Evolutionary conservation across 1,284 basidiomycete genomes (phyloP).

Genomic region (Irpex sp.): DNA sequence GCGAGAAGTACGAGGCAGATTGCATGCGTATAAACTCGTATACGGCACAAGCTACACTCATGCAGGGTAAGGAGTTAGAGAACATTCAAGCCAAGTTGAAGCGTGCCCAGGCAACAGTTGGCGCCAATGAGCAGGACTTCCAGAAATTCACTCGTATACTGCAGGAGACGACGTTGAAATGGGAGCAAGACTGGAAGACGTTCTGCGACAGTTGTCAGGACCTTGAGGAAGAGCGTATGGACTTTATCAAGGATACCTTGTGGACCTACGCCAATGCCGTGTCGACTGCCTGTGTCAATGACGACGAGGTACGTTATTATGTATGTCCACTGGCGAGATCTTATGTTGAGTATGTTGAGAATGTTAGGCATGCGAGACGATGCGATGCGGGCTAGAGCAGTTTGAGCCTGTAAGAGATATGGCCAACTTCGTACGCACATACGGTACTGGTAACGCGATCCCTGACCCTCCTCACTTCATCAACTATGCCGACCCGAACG

Average conservation of each 20-base stretch:
- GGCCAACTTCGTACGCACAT: conserved; percentile 81
- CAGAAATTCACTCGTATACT: conserved; percentile 82
- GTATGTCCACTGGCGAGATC: neutral
- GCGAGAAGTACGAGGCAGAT: conserved; percentile 93
- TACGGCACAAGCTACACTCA: conserved; percentile 89
- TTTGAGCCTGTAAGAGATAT: conserved; percentile 82
- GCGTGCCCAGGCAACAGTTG: conserved; percentile 86
- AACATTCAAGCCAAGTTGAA: conserved; percentile 88
- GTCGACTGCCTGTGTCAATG: conserved; percentile 92
- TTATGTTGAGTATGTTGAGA: conserved; percentile 1
- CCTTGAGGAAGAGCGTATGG: conserved; percentile 90
- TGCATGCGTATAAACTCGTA: conserved; percentile 95
- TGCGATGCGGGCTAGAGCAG: conserved; percentile 79
- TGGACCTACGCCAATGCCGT: conserved; percentile 97
- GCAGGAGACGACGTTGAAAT: conserved; percentile 79
- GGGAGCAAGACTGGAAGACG: conserved; percentile 93
- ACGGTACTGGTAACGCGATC: conserved; percentile 82
- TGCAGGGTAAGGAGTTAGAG: conserved; percentile 93
- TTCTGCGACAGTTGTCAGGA: conserved; percentile 97
- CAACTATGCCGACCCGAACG: conserved; percentile 68
- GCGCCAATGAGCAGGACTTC: conserved; percentile 89
- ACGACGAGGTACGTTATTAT: conserved; percentile 79
- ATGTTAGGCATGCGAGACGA: conserved; percentile 81
- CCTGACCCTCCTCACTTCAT: conserved; percentile 83
- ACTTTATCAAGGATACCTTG: conserved; percentile 92